Evolutionary conservation across 1,284 basidiomycete genomes (phyloP).

Genomic region (Ustilago cynodontis): DNA sequence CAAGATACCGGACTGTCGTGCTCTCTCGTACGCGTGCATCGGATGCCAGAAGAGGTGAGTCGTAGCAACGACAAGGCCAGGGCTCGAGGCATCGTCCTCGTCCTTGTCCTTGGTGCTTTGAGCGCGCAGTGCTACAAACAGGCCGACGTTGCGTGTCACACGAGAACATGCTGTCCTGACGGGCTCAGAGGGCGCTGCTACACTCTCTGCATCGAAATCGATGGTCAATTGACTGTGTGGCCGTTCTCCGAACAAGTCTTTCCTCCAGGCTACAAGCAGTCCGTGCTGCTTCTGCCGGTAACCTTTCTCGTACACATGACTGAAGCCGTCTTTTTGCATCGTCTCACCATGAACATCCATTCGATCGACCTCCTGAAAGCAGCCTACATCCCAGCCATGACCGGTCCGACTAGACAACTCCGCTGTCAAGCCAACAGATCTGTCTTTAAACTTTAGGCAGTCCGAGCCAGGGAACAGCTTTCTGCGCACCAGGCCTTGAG

Average conservation of each 20-base stretch:
- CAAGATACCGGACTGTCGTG: conserved; percentile 76
- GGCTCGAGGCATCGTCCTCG: background rate
- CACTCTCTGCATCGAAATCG: conserved; percentile 55
- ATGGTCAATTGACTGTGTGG: conserved; percentile 31
- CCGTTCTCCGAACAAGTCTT: conserved; percentile 27
- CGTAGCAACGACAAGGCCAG: conserved; percentile 79
- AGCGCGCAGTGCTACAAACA: conserved; percentile 57
- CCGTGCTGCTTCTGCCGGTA: conserved; percentile 68
- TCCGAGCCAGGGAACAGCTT: conserved; percentile 71
- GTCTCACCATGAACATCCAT: conserved; percentile 64
- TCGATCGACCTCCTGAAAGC: conserved; percentile 71
- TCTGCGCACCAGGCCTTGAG: conserved; percentile 70
- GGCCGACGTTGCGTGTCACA: conserved; percentile 57
- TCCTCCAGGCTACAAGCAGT: conserved; percentile 63
- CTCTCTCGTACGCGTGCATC: conserved; percentile 80
- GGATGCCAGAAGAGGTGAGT: conserved; percentile 96
- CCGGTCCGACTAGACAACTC: conserved; percentile 54
- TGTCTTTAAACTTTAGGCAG: conserved; percentile 69
- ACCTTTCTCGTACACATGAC: conserved; percentile 63
- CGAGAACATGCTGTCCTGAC: conserved; percentile 45
- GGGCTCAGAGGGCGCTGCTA: conserved; percentile 18
- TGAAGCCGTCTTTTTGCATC: conserved; percentile 55
- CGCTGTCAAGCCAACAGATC: conserved; percentile 56
- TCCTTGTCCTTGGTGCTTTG: conserved; percentile 60
- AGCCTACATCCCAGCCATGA: conserved; percentile 70